phyloP scores from a whole-genome alignment of 371 early-diverging fungal genomes.

The Gilbertella persicaria region DNA sequence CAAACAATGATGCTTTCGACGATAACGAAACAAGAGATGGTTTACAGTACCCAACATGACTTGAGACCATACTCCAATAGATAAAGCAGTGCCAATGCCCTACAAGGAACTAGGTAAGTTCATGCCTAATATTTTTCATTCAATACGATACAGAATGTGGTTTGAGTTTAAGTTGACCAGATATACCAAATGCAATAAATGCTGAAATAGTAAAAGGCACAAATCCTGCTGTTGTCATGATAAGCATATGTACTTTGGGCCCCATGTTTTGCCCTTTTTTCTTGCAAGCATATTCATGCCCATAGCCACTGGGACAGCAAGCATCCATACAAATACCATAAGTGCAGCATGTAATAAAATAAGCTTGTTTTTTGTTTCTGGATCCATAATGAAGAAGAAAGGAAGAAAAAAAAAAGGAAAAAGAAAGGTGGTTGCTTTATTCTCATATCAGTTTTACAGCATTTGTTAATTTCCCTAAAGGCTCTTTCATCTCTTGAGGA shows the following conservation, averaged over 20 bases:
- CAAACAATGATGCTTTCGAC: slow-evolving; percentile 16
- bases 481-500: too few relatives aligned
- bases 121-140: neutral
- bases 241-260: slow-evolving; percentile 39
- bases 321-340: slow-evolving; percentile 37
- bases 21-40: slow-evolving; percentile 30
- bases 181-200: slow-evolving; percentile 20
- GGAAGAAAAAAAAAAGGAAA: too few relatives aligned
- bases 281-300: slow-evolving; percentile 33
- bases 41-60: slow-evolving; percentile 30
- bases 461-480: too few relatives aligned
- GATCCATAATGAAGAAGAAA: too few relatives aligned
- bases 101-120: slow-evolving; percentile 6
- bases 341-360: slow-evolving; percentile 26
- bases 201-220: slow-evolving; percentile 30
- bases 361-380: slow-evolving; percentile 12
- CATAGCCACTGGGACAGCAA: slow-evolving; percentile 35
- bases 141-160: slow-evolving; percentile 31
- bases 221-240: slow-evolving; percentile 30
- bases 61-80: slow-evolving; percentile 31
- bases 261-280: slow-evolving; percentile 28
- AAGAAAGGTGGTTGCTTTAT: too few relatives aligned
- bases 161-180: slow-evolving; percentile 18
- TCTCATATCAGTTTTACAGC: too few relatives aligned
- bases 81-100: slow-evolving; percentile 31